Evolutionary conservation across 345 rosid genomes (phyloP).

Genomic region (Salix brachista): DNA sequence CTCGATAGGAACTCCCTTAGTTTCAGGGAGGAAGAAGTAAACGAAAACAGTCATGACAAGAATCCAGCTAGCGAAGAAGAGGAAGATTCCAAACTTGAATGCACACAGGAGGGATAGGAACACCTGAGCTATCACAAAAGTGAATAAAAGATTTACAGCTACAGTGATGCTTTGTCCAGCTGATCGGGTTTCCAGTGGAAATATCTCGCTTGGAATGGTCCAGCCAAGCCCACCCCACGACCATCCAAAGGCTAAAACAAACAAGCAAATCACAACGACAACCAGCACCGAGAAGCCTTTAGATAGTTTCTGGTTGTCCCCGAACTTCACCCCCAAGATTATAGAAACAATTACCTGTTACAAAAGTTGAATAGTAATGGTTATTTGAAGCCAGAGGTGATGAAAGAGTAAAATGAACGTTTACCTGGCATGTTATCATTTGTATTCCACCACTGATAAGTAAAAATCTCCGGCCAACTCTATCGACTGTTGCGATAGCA

Average conservation of each 20-base stretch:
- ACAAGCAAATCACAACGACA: conserved; percentile 70
- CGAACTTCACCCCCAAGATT: conserved; percentile 77
- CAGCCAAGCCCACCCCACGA: conserved; percentile 98
- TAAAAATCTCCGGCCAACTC: conserved; percentile 61
- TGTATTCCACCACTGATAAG: conserved; percentile 87
- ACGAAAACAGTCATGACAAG: conserved; percentile 80
- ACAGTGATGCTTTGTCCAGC: conserved; percentile 94
- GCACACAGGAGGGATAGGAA: conserved; percentile 75
- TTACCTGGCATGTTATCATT: conserved; percentile 80
- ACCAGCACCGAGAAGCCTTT: conserved; percentile 60
- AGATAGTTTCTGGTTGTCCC: conserved; percentile 57
- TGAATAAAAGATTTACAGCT: conserved; percentile 83
- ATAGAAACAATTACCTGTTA: conserved; percentile 62
- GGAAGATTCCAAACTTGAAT: conserved; percentile 78
- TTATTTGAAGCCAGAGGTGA: not conserved
- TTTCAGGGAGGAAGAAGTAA: conserved; percentile 66
- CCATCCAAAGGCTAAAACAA: conserved; percentile 92
- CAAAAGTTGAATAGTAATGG: not conserved
- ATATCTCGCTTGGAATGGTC: conserved; percentile 93
- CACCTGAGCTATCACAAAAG: conserved; percentile 71
- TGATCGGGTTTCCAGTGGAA: conserved; percentile 78
- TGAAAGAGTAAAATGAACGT: not conserved
- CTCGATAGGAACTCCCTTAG: conserved; percentile 90
- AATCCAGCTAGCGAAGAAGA: conserved; percentile 82
- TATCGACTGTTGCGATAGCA: conserved; percentile 73